Conservation (phyloP, 495 filamentous ascomycete species). For the Penicillium steckii region DNA sequence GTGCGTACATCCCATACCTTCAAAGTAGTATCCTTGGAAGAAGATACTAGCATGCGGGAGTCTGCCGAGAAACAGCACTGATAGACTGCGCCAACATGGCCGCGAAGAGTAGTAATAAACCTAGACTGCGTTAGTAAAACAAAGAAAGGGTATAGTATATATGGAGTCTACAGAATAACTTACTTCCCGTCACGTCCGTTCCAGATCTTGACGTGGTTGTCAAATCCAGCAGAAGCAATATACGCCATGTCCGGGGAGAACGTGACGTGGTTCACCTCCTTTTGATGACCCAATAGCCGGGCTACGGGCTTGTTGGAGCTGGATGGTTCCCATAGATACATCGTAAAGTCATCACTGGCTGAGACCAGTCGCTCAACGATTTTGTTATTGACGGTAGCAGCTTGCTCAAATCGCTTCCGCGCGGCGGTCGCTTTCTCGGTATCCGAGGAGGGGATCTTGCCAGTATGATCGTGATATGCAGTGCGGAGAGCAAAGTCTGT, state of each 20-base stretch:
- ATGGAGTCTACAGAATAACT: constrained; percentile 23
- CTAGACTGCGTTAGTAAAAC: constrained; percentile 20
- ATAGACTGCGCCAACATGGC: constrained; percentile 92
- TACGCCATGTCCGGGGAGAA: constrained; percentile 86
- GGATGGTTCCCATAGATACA: constrained; percentile 92
- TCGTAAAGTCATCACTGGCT: constrained; percentile 92
- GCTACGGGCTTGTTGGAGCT: constrained; percentile 78
- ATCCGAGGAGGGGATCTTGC: constrained; percentile 62
- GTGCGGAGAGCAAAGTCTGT: constrained; percentile 91
- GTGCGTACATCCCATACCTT: constrained; percentile 91
- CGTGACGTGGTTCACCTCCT: constrained; percentile 91
- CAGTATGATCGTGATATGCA: constrained; percentile 82
- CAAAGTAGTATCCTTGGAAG: constrained; percentile 87
- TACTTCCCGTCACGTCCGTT: constrained; percentile 64
- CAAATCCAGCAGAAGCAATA: constrained; percentile 86
- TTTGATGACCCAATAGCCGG: constrained; percentile 90
- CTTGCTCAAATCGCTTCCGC: constrained; percentile 80
- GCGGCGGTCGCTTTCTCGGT: constrained; percentile 75
- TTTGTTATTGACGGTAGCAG: constrained; percentile 74
- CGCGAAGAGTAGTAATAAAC: constrained; percentile 83
- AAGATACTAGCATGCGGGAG: constrained; percentile 78
- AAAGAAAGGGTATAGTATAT: not conserved
- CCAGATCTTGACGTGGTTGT: constrained; percentile 93
- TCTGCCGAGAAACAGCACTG: constrained; percentile 90
- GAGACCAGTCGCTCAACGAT: constrained; percentile 85